These are phyloP conservation scores for Penicillium sp. DNA, from an alignment of 2,329 filamentous ascomycete genomes.

Conservation along the genomic window DNA sequence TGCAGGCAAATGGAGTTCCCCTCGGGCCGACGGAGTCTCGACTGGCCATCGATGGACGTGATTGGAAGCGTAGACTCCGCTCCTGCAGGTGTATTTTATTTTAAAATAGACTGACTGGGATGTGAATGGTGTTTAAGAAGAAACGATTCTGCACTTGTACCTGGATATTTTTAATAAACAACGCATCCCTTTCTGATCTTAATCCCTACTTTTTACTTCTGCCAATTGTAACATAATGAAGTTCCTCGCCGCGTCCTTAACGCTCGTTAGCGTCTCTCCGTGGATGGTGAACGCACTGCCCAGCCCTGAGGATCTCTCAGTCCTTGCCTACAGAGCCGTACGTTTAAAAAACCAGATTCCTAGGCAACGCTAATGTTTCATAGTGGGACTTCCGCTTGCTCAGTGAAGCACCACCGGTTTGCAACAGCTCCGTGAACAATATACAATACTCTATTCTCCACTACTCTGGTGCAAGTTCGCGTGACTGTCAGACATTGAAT, in stretches of 20 bases:
- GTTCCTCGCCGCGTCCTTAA: neutral
- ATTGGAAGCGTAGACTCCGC: constrained; percentile 2
- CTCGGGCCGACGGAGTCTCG: neutral
- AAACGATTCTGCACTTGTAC: neutral
- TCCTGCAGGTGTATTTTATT: neutral
- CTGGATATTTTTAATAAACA: no score
- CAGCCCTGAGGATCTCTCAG: neutral
- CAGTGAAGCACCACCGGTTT: constrained; percentile 28
- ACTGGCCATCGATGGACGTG: neutral
- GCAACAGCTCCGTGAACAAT: constrained; percentile 21
- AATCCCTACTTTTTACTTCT: neutral
- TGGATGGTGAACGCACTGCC: constrained; percentile 5
- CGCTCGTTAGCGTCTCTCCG: neutral
- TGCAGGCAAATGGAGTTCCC: neutral
- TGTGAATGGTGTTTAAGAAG: neutral
- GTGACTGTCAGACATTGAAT: constrained; percentile 13
- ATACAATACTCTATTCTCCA: constrained; percentile 21
- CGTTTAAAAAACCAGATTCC: neutral
- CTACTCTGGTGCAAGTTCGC: constrained; percentile 9
- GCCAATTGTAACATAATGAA: constrained; percentile 2
- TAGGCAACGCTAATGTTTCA: neutral
- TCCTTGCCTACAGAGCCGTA: constrained; percentile 22
- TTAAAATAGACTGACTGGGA: constrained; percentile 2
- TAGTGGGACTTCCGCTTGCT: constrained; percentile 35
- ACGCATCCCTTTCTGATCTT: no score